A percentile compares a stretch with the other conserved stretches of the same genome.
Conservation (phyloP, 2,329 filamentous ascomycete species). For the Claviceps capensis region DNA sequence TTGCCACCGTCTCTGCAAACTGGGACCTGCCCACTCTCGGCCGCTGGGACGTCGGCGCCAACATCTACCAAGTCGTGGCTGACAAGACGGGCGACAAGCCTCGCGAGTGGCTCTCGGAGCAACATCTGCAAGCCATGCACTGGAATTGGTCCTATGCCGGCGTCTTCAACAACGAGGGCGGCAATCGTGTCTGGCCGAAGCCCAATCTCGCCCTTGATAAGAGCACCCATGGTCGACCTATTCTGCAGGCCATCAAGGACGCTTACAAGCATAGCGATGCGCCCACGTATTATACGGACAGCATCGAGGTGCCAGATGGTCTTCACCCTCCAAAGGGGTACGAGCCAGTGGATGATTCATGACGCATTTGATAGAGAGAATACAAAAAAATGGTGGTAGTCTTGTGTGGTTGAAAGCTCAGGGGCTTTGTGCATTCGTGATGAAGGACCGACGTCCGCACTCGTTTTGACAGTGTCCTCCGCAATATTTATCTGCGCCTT, state of each 20-base stretch:
- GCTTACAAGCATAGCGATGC: constrained; percentile 23
- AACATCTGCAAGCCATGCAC: constrained; percentile 27
- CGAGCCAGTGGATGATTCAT: constrained; percentile 7
- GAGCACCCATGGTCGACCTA: constrained; percentile 17
- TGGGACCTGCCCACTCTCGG: constrained; percentile 57
- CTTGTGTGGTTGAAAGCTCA: no score
- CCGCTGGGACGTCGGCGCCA: constrained; percentile 59
- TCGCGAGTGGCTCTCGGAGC: constrained; percentile 21
- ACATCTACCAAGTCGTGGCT: constrained; percentile 51
- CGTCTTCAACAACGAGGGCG: constrained; percentile 24
- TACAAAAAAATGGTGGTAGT: not conserved
- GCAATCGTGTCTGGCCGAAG: constrained; percentile 22
- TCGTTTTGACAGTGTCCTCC: no score
- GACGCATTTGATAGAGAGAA: not conserved
- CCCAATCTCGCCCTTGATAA: constrained; percentile 25
- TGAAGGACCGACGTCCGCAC: no score
- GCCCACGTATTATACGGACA: constrained; percentile 29
- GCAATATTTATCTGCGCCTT: no score
- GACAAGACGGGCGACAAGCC: constrained; percentile 43
- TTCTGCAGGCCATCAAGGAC: constrained; percentile 25
- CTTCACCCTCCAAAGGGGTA: constrained; percentile 28
- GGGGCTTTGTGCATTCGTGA: no score
- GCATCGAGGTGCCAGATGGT: constrained; percentile 27
- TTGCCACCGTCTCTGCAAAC: constrained; percentile 55
- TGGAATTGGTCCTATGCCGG: constrained; percentile 43